Base-by-base conservation (phyloP, 495 filamentous ascomycete species). In the Friedmanniomyces simplex region DNA sequence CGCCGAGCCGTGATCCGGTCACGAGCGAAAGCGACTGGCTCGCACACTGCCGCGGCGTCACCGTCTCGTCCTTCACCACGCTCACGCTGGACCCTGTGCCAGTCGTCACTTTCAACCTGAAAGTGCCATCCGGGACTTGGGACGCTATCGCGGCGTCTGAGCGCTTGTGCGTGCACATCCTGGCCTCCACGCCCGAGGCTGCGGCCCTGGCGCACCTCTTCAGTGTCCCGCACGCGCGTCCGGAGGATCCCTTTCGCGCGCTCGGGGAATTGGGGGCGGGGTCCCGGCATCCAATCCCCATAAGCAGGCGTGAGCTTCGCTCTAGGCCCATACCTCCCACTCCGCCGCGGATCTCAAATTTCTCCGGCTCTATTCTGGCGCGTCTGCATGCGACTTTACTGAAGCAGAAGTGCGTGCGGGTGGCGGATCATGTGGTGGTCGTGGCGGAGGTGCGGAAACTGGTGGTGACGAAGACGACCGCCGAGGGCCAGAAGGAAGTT, bases 41-140 rank as follows among this genome's bases (percentile, higher is more conserved):
- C 14, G 14, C 10, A 18, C 56, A 53, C 32, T 68, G 72, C 52
- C 74, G 77, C 24, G 89, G 81, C 52, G 85, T 93, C 75, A 89
- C 87, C 24, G 82, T 91, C 61, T 94, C 89, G 20, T 90, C 86
- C 13, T 86, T 95, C 73, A 89, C 79, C 20, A 88, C 86, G 0
- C 78, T 95, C 24, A 79, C 83, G 0, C 73, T 93, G 0, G 56
- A 65, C 13, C 88, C 88, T 0, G 62, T 72, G 3, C 87, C 89
- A 0, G 74, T 85, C 25, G 77, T 93, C 36, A 83, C 83, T 34
- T 91, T 95, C 78, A 95, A 95, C 63, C 77, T 95, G 57, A 77
- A 77, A 22, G 72, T 77, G 6, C 87, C 88, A 11, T 88, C 84
- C 30, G 78, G 78, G n/a, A 95, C 87, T 2, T 71, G 83, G 36